Evolutionary conservation across 768 basidiomycete species (phyloP), one percentile per base, ranked within the genome.

Genomic region (Russula sp.): DNA sequence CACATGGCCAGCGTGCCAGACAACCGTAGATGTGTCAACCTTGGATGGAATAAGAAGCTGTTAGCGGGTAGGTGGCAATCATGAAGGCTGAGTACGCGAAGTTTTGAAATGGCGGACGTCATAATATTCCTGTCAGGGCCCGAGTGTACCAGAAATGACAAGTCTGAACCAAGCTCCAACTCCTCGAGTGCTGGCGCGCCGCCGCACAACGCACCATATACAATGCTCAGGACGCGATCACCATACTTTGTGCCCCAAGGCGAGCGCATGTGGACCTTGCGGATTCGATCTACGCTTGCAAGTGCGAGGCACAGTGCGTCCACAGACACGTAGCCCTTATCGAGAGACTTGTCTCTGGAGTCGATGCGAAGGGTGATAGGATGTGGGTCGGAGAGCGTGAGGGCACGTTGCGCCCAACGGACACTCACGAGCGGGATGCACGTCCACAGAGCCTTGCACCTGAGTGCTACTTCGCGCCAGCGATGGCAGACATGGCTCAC

Each of bases 241-340:
- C 57, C 62, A 13, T 63, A 41, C 47, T 34, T 58, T 22, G 62
- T 63, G 46, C 62, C 62, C 62, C 62, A 63, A 49, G 62, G 62
- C 2, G 57, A 48, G 22, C 32, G 62, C 0, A 63, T 49, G 39
- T 18, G 52, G 47, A 63, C 38, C 34, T 54, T 59, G 46, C 41
- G 52, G 34, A 59, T 55, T 5, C 62, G 51, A n/a, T 14, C 36
- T 13, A 63, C 16, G 9, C 59, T 52, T 7, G 9, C 34, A 14
- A 63, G 51, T 29, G 47, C 58, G 25, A 32, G 38, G n/a, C 25
- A 59, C 22, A 63, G 18, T 2, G 62, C 62, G 18, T 59, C 52
- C 22, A 53, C 52, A 18, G 62, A 63, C 11, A 55, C 22, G 35
- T 63, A 63, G 52, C 62, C 62, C 41, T n/a, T 48, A 39, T 63